Base-by-base conservation (phyloP, 176 grass and related monocot species). In the Rhipidocladum racemiflorum region DNA sequence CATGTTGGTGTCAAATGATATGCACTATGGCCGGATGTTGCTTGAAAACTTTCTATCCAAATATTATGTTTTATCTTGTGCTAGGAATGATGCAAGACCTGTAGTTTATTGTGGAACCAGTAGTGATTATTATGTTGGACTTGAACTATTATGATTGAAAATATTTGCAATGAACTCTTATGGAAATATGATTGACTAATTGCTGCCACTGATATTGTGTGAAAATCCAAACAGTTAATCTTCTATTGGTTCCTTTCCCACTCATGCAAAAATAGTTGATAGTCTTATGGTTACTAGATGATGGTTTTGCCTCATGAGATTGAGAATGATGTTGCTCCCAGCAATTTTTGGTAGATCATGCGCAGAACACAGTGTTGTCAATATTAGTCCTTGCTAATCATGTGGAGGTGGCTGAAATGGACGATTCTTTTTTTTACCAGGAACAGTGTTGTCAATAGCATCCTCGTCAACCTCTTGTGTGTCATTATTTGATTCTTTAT, bases 401-500 rank as follows among this genome's bases (percentile, higher is more conserved):
- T 86, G 68, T 6, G 13, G 60, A 79, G 84, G 74, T 74, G 40
- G 73, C 50, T 67, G 74, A 17, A 35, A 72, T 66, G 74, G 67
- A 45, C 40, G 67, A 39, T 61, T 14, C 6, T 57, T 74, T 42
- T n/a, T 61, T 61, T 69, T 87, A 45, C 61, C 60, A 40, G 42
- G 63, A 73, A 75, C 63, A 78, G 49, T 54, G 12, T 68, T 72
- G 74, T 68, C 84, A 80, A 78, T 50, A 34, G 39, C 79, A 68
- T 78, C 57, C 34, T 71, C 15, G 61, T 76, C 50, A 23, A 29
- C 76, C 39, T 72, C 56, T 16, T 72, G 23, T 49, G 38, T 79
- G 72, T 21, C 50, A 78, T 90, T 86, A 21, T 38, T 90, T 86
- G 60, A 90, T 90, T 90, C 66, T 86, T 90, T 74, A 32, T 23